phyloP scores from a whole-genome alignment of 352 stramenopile species.

The Aphanomyces invadans region DNA sequence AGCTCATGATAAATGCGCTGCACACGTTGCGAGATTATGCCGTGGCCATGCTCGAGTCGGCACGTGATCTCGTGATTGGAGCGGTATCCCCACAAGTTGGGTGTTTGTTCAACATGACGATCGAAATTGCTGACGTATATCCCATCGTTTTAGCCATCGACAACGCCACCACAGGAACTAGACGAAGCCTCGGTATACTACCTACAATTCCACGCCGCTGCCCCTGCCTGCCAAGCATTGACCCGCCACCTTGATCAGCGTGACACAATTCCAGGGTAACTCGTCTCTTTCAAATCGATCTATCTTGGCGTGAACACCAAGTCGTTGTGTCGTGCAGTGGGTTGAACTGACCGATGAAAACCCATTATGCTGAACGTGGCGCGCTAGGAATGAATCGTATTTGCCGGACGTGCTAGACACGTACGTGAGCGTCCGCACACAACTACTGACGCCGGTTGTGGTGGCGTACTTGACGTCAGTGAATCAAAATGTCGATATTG shows the following conservation, averaged over 20 bases:
- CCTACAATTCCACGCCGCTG: conserved; percentile 65
- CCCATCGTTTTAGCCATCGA: not conserved
- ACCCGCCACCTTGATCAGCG: conserved; percentile 56
- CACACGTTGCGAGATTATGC: conserved; percentile 67
- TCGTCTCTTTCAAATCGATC: not conserved
- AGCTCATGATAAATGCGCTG: conserved; percentile 52
- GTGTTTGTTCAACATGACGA: conserved; percentile 13
- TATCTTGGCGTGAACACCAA: too few relatives aligned
- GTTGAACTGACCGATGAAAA: too few relatives aligned
- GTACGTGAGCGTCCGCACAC: conserved; percentile 51
- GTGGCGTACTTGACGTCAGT: conserved; percentile 41
- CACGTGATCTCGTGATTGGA: conserved; percentile 55
- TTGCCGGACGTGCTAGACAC: conserved; percentile 15
- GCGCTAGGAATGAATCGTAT: conserved; percentile 16
- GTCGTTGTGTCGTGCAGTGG: too few relatives aligned
- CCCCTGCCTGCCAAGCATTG: conserved; percentile 47
- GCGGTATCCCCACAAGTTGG: conserved; percentile 35
- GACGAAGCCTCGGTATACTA: conserved; percentile 72
- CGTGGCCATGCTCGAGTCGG: conserved; percentile 51
- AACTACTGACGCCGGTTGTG: conserved; percentile 49
- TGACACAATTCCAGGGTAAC: conserved; percentile 24
- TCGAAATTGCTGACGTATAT: conserved; percentile 4
- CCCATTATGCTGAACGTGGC: too few relatives aligned
- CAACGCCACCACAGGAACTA: conserved; percentile 29
- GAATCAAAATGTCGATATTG: conserved; percentile 55